Conservation (phyloP, 2,329 filamentous ascomycete species). For the Cladosporium cucumerinum region DNA sequence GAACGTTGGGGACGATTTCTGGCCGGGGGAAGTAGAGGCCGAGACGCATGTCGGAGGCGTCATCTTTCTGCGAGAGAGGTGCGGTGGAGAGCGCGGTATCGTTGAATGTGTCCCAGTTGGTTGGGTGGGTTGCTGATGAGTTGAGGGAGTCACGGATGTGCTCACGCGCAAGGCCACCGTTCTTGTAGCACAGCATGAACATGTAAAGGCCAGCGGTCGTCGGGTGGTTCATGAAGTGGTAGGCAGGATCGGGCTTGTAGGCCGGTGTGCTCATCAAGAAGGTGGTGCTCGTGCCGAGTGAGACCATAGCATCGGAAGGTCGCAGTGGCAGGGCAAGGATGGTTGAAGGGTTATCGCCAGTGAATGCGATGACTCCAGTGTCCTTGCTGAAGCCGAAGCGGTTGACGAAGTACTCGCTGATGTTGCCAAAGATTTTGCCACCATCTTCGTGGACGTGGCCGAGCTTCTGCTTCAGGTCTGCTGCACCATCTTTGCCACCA, state of each 20-base stretch:
- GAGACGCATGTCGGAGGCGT: constrained; percentile 63
- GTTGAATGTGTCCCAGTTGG: constrained; percentile 79
- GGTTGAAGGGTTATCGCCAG: constrained; percentile 93
- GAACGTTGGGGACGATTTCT: constrained; percentile 92
- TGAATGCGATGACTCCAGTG: constrained; percentile 80
- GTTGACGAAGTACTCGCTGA: constrained; percentile 74
- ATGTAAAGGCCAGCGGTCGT: constrained; percentile 89
- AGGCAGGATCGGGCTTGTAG: constrained; percentile 84
- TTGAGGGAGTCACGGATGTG: constrained; percentile 80
- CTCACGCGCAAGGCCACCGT: constrained; percentile 89
- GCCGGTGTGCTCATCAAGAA: constrained; percentile 95
- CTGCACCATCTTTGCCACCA: constrained; percentile 50
- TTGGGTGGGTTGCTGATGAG: constrained; percentile 37
- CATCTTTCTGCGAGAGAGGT: constrained; percentile 61
- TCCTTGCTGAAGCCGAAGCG: constrained; percentile 73
- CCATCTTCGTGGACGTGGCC: constrained; percentile 78
- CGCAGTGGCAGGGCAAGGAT: constrained; percentile 87
- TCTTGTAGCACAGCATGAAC: constrained; percentile 99
- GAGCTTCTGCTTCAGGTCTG: constrained; percentile 71
- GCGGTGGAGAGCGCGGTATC: constrained; percentile 63
- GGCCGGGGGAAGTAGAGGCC: constrained; percentile 94
- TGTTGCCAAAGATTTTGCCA: constrained; percentile 69
- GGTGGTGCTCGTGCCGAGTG: constrained; percentile 89
- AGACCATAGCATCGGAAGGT: constrained; percentile 88
- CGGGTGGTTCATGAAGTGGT: constrained; percentile 98